Evolutionary conservation across 2,329 filamentous ascomycete genomes (phyloP).

Genomic region (Aspergillus latus): DNA sequence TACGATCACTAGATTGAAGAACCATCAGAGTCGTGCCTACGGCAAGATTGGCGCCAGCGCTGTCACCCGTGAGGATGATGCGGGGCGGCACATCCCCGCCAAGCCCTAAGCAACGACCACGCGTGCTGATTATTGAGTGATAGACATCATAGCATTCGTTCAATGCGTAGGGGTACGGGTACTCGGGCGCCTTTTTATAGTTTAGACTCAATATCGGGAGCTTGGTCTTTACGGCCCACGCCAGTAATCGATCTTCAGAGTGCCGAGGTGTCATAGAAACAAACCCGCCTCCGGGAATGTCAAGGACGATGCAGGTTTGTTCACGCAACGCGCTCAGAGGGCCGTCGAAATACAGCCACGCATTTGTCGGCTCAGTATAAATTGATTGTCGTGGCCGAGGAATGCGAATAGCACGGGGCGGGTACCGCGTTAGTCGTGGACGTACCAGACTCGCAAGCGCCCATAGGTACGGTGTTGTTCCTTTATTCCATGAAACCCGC

Average conservation of each 20-base stretch:
- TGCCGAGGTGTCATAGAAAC: constrained; percentile 95
- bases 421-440: constrained; percentile 76
- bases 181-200: constrained; percentile 83
- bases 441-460: constrained; percentile 71
- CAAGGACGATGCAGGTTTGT: constrained; percentile 76
- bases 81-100: constrained; percentile 65
- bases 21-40: constrained; percentile 85
- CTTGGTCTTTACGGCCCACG: constrained; percentile 86
- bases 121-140: constrained; percentile 67
- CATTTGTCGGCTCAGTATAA: constrained; percentile 78
- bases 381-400: constrained; percentile 75
- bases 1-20: constrained; percentile 67
- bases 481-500: constrained; percentile 93
- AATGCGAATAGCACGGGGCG: constrained; percentile 79
- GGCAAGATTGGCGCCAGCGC: constrained; percentile 78
- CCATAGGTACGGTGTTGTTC: constrained; percentile 79
- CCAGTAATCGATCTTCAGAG: constrained; percentile 89
- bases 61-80: constrained; percentile 75
- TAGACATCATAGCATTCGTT: constrained; percentile 90
- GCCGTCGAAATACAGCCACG: constrained; percentile 94
- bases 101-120: constrained; percentile 74
- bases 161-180: constrained; percentile 79
- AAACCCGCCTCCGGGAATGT: constrained; percentile 91
- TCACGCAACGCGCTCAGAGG: constrained; percentile 73
- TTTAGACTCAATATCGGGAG: constrained; percentile 89